Evolutionary conservation across 2,329 filamentous ascomycete genomes (phyloP), one percentile per base, ranked within the genome.

Genomic region (Xylaria sp.): DNA sequence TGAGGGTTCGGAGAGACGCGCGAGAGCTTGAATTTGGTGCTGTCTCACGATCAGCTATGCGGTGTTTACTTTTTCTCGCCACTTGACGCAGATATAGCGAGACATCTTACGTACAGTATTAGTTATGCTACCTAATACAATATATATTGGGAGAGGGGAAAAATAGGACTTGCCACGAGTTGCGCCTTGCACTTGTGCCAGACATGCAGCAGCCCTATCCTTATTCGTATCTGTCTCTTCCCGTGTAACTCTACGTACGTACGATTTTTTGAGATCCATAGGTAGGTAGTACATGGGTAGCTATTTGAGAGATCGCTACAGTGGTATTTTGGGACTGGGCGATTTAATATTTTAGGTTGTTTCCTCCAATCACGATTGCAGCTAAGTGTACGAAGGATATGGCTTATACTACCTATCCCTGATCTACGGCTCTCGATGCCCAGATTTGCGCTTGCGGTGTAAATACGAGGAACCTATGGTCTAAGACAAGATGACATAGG

Each of bases 381-480:
- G 61, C 16, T 35, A 10, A 10, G 8, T 35, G 18, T 54, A 12
- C 12, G 32, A 57, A 5, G 21, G 25, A 27, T 42, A 40, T 23
- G 40, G 32, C 60, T 37, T 57, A 44, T 18, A 23, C 42, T 59
- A 44, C 60, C 13, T 51, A 47, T 60, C 55, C 58, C 54, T 47
- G 63, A 51, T 29, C 48, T 47, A 25, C 29, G 50, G 51, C 47
- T 44, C n/a, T 27, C 44, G 13, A 50, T 18, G 23, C 44, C 47
- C 23, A 42, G 57, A 21, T 27, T 44, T 57, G 29, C 47, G 27
- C 29, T 55, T 35, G 47, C 27, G 48, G 42, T 53, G 54, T 21
- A 62, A 44, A 69, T 69, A 69, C 67, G 67, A 69, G 60, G 60
- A 63, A 53, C 13, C 27, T 25, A 23, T 53, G 27, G 40, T 47